These are phyloP conservation scores for Candida neerlandica DNA, from an alignment of 1,139 yeast genomes.

Conservation along the genomic window DNA sequence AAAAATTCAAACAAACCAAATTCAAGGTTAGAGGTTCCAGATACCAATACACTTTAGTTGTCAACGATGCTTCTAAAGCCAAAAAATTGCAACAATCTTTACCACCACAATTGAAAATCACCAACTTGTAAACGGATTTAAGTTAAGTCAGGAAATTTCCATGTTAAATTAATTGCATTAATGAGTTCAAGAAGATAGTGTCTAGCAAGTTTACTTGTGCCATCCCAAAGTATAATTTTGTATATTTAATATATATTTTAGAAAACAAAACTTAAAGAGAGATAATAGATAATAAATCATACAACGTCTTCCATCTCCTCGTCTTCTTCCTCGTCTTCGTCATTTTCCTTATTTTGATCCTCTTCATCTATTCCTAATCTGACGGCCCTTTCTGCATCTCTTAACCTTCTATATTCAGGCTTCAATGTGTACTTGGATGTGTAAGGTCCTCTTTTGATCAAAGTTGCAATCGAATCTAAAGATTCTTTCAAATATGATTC, in stretches of 20 bases:
- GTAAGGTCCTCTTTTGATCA: constrained; percentile 94
- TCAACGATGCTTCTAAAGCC: constrained; percentile 96
- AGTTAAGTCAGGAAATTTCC: not conserved
- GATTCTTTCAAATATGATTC: constrained; percentile 91
- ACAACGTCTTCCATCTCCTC: constrained; percentile 47
- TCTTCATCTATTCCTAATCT: constrained; percentile 48
- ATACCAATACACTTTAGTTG: constrained; percentile 93
- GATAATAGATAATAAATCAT: constrained; percentile 2
- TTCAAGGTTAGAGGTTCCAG: constrained; percentile 98
- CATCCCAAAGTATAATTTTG: constrained; percentile 13
- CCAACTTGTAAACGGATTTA: constrained; percentile 53
- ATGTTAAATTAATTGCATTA: constrained; percentile 1
- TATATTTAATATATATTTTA: constrained; percentile 19
- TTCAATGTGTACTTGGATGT: constrained; percentile 88
- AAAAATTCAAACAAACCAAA: constrained; percentile 90
- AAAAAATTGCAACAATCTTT: constrained; percentile 97
- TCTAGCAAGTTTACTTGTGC: constrained; percentile 5
- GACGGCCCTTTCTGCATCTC: constrained; percentile 76
- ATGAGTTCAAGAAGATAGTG: constrained; percentile 1
- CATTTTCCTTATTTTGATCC: constrained; percentile 48
- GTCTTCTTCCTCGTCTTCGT: constrained; percentile 50
- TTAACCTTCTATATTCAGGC: constrained; percentile 83
- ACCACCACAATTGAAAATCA: constrained; percentile 90
- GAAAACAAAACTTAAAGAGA: too few species aligned
- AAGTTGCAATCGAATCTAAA: constrained; percentile 82